Conservation (phyloP, 345 rosid genomes). For the Microthlaspi erraticum region DNA sequence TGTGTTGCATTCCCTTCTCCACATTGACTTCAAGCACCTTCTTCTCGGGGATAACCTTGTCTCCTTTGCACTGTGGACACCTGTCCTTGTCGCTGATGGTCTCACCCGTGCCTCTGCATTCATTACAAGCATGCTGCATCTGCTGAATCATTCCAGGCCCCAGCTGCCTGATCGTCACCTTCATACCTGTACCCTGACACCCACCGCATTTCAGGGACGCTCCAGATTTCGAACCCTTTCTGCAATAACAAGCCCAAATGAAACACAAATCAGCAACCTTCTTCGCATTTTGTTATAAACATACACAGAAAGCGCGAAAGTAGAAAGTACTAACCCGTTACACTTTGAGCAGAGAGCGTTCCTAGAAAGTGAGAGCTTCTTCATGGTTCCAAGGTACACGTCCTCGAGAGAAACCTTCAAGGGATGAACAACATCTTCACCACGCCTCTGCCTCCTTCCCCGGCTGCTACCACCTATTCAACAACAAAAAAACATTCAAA, state of each 20-base stretch:
- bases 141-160: slow-evolving; percentile 99
- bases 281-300: neutral
- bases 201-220: slow-evolving; percentile 74
- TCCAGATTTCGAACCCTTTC: slow-evolving; percentile 94
- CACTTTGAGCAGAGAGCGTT: slow-evolving; percentile 83
- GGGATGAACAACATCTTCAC: slow-evolving; percentile 91
- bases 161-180: slow-evolving; percentile 80
- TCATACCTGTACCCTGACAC: slow-evolving; percentile 90
- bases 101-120: slow-evolving; percentile 92
- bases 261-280: no score
- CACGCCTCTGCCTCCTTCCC: slow-evolving; percentile 87
- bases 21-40: slow-evolving; percentile 83
- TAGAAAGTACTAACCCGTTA: slow-evolving; percentile 65
- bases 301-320: neutral
- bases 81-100: slow-evolving; percentile 72
- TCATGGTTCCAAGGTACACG: slow-evolving; percentile 65
- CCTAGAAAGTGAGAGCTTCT: slow-evolving; percentile 83
- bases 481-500: neutral
- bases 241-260: slow-evolving; percentile 43
- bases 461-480: slow-evolving; percentile 77
- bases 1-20: slow-evolving; percentile 94
- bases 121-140: slow-evolving; percentile 90
- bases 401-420: slow-evolving; percentile 69
- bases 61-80: slow-evolving; percentile 85
- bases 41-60: slow-evolving; percentile 81